Base-by-base conservation (phyloP, 1,139 yeast species). In the Wickerhamomyces sp. region DNA sequence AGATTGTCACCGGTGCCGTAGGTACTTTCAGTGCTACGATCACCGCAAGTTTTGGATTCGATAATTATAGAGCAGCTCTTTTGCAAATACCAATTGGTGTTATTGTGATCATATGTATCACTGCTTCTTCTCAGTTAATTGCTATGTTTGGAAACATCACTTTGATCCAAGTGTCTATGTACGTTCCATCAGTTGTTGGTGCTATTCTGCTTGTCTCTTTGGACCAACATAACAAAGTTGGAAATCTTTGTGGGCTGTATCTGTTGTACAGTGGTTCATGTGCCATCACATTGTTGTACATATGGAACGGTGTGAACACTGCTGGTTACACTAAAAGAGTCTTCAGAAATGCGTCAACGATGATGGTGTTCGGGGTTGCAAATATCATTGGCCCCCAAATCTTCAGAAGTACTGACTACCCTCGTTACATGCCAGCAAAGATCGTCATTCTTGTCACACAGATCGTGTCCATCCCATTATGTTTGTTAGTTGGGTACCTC, bases 41-140 rank as follows among this genome's bases (percentile, higher is more conserved):
- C 67, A 33, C 57, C 60, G 33, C 68, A 59, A 46, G 71, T 62
- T 54, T 57, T 36, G 65, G 54, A 3, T 58, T 69, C 26, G 26
- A 34, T 17, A 64, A 62, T 43, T 56, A 73, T 28, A 64, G 63
- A 28, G 65, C 78, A 3, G 72, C 76, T 1, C 54, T 74, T 32
- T 73, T 75, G 7, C 68, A 77, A 6, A 72, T 73, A 31, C 78
- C 76, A 6, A 59, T 67, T 24, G 70, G 73, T 31, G 70, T 70
- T 0, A 70, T 61, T 39, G 61, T 68, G 2, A 57, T 61, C 2
- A 46, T 58, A 4, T 61, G 67, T 57, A 56, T 67, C 10, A 30
- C 61, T 8, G 45, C 60, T 7, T 67, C 71, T 2, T 52, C 61
- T 16, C 42, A 54, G 39, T 33, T 56, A 59, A 13, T 67, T 19